These are phyloP conservation scores for Silene vulgaris DNA, from an alignment of 179 eudicot genomes.

Conservation along the genomic window DNA sequence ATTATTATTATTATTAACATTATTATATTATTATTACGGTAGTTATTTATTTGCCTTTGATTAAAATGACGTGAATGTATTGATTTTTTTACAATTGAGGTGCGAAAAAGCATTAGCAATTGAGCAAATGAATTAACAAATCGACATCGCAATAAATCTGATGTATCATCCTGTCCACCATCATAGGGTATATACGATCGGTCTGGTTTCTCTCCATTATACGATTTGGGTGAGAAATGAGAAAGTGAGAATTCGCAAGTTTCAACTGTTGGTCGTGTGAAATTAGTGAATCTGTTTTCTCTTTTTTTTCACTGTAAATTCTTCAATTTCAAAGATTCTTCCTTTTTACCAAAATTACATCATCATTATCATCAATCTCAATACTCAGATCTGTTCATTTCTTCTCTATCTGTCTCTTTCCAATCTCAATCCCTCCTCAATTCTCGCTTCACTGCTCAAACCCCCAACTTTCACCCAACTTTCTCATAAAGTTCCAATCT, in stretches of 20 bases:
- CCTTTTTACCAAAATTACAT: not conserved
- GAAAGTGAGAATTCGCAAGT: not conserved
- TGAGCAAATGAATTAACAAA: too few relatives aligned
- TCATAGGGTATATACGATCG: too few relatives aligned
- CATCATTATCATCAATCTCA: not conserved
- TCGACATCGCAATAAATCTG: too few relatives aligned
- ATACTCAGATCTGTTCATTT: constrained; percentile 12
- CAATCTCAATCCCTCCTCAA: constrained; percentile 14
- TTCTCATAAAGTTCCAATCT: not conserved
- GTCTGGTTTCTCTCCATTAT: too few relatives aligned
- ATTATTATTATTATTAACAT: too few relatives aligned
- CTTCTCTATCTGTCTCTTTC: constrained; percentile 11
- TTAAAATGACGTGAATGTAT: too few relatives aligned
- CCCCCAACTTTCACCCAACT: not conserved
- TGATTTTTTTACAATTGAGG: too few relatives aligned
- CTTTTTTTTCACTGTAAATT: not conserved
- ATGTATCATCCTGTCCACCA: too few relatives aligned
- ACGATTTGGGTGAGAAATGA: not conserved
- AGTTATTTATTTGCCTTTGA: too few relatives aligned
- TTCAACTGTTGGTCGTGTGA: not conserved
- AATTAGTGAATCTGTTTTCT: not conserved
- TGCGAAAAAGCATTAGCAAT: too few relatives aligned
- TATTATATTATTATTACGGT: too few relatives aligned
- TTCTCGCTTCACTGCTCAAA: constrained; percentile 15
- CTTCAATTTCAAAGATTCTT: not conserved